phyloP scores from a whole-genome alignment of 768 basidiomycete genomes.

The Leucocoprinus birnbaumii region DNA sequence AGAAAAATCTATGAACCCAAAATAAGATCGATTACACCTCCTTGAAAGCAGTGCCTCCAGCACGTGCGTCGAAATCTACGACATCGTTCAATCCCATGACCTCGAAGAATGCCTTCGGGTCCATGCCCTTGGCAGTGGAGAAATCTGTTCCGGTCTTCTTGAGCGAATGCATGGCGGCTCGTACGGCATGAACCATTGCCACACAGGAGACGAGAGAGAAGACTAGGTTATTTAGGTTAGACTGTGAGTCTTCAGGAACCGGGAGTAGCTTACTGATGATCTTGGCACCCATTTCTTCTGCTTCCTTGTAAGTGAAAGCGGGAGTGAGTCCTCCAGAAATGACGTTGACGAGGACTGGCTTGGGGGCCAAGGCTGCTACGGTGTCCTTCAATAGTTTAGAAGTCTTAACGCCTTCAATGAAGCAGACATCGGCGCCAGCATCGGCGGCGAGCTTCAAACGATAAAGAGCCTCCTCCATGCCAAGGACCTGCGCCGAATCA shows the following conservation, averaged over 20 bases:
- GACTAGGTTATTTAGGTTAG: slow-evolving; percentile 36
- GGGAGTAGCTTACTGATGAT: slow-evolving; percentile 57
- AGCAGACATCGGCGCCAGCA: slow-evolving; percentile 76
- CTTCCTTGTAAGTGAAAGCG: slow-evolving; percentile 65
- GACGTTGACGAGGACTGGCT: slow-evolving; percentile 78
- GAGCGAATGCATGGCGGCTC: slow-evolving; percentile 68
- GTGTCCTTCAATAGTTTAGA: slow-evolving; percentile 60
- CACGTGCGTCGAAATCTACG: slow-evolving; percentile 48
- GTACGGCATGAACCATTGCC: slow-evolving; percentile 69
- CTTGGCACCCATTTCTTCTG: slow-evolving; percentile 70
- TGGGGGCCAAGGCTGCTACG: slow-evolving; percentile 64
- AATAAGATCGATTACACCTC: background rate
- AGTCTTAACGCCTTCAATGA: slow-evolving; percentile 76
- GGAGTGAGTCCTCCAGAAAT: slow-evolving; percentile 77
- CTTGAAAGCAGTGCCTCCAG: slow-evolving; percentile 57
- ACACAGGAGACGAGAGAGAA: slow-evolving; percentile 76
- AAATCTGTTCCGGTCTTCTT: slow-evolving; percentile 80
- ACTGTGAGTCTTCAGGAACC: background rate
- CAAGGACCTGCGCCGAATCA: slow-evolving; percentile 73
- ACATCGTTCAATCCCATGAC: slow-evolving; percentile 69
- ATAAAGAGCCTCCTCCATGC: slow-evolving; percentile 70
- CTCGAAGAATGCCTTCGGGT: slow-evolving; percentile 73
- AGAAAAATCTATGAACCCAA: background rate
- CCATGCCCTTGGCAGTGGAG: slow-evolving; percentile 57
- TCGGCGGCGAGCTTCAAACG: slow-evolving; percentile 68